Evolutionary conservation across 2,329 filamentous ascomycete species (phyloP).

Genomic region (Clonostachys byssicola): DNA sequence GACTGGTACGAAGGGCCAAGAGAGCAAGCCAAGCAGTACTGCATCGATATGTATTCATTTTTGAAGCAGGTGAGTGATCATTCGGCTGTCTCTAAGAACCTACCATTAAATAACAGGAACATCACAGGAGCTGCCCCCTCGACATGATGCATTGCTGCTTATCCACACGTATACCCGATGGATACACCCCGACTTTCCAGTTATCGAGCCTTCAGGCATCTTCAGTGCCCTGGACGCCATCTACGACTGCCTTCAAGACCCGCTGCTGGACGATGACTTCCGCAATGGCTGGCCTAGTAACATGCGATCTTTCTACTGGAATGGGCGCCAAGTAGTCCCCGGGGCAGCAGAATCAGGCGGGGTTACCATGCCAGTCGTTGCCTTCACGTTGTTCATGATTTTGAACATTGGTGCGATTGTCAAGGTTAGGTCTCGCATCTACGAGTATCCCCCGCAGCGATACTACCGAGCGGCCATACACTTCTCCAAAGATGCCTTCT

Average conservation of each 20-base stretch:
- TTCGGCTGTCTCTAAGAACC: too few relatives aligned
- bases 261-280: background rate
- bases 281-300: constrained; percentile 10
- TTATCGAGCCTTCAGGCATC: constrained; percentile 10
- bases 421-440: constrained; percentile 21
- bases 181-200: constrained; percentile 13
- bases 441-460: constrained; percentile 22
- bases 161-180: constrained; percentile 12
- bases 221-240: constrained; percentile 11
- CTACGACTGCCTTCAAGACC: constrained; percentile 5
- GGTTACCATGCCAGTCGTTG: constrained; percentile 12
- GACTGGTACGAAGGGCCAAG: background rate
- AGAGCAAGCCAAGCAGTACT: background rate
- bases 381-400: constrained; percentile 25
- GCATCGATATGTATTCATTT: background rate
- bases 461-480: constrained; percentile 23
- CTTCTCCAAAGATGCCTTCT: constrained; percentile 22
- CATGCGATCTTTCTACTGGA: constrained; percentile 10
- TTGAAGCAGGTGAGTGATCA: background rate
- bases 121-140: constrained; percentile 10
- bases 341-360: background rate
- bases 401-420: constrained; percentile 26
- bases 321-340: constrained; percentile 7
- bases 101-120: constrained; percentile 6
- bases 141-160: constrained; percentile 10